Conservation (phyloP, 352 stramenopile species). For the Phytophthora litchii region DNA sequence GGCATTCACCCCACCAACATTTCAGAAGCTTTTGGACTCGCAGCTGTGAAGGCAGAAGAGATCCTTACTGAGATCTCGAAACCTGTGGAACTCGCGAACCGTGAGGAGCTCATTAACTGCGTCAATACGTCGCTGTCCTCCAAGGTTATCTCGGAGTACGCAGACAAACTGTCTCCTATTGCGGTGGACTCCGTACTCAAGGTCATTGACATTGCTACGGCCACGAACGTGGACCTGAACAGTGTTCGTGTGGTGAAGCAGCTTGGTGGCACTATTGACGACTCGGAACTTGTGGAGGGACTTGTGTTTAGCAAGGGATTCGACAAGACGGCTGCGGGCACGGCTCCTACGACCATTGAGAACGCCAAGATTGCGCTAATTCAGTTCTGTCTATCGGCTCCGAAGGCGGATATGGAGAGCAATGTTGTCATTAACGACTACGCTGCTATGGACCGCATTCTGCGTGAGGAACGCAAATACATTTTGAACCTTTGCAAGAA, state of each 20-base stretch:
- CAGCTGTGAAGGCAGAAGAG: conserved; percentile 87
- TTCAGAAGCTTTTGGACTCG: conserved; percentile 95
- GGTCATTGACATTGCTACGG: conserved; percentile 93
- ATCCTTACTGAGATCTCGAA: conserved; percentile 91
- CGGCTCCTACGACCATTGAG: conserved; percentile 83
- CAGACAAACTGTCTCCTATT: conserved; percentile 97
- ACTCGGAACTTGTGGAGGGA: conserved; percentile 98
- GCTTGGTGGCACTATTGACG: conserved; percentile 98
- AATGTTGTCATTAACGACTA: conserved; percentile 99
- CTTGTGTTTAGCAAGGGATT: conserved; percentile 98
- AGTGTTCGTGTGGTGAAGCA: conserved; percentile 99
- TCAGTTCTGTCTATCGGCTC: conserved; percentile 98
- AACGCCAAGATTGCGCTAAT: conserved; percentile 99
- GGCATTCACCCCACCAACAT: conserved; percentile 99
- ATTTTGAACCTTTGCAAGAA: conserved; percentile 97
- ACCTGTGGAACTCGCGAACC: conserved; percentile 94
- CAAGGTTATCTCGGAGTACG: conserved; percentile 98
- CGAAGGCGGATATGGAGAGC: conserved; percentile 99
- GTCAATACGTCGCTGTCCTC: conserved; percentile 98
- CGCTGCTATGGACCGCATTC: conserved; percentile 98
- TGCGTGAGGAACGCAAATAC: conserved; percentile 99
- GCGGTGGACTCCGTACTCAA: conserved; percentile 98
- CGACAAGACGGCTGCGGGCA: conserved; percentile 70
- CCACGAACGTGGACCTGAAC: conserved; percentile 97
- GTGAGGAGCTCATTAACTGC: conserved; percentile 96